Evolutionary conservation across 805 yeast genomes (phyloP).

Genomic region (Pichia deserticola): DNA sequence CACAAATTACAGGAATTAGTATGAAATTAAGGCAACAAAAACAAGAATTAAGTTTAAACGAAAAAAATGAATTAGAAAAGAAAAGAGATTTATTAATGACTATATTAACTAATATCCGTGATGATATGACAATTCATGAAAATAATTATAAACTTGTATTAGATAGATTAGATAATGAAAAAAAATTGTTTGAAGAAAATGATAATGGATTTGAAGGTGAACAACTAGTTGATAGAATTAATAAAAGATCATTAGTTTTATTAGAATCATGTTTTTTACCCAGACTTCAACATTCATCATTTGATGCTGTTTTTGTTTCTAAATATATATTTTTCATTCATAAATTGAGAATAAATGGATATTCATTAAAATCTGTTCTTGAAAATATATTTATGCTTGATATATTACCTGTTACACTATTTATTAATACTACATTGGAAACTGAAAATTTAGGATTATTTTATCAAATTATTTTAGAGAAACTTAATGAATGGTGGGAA

Average conservation of each 20-base stretch:
- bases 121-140: slow-evolving; percentile 40
- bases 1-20: slow-evolving; percentile 29
- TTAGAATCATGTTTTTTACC: slow-evolving; percentile 67
- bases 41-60: slow-evolving; percentile 19
- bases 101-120: slow-evolving; percentile 25
- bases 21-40: slow-evolving; percentile 29
- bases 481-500: slow-evolving; percentile 27
- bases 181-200: slow-evolving; percentile 33
- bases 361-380: slow-evolving; percentile 33
- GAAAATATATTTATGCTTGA: slow-evolving; percentile 39
- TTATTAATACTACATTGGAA: slow-evolving; percentile 66
- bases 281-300: slow-evolving; percentile 67
- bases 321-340: slow-evolving; percentile 52
- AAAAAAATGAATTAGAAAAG: slow-evolving; percentile 19
- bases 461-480: slow-evolving; percentile 47
- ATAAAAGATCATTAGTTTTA: slow-evolving; percentile 20
- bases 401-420: slow-evolving; percentile 47
- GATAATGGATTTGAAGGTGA: slow-evolving; percentile 16
- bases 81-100: slow-evolving; percentile 22
- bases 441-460: slow-evolving; percentile 80
- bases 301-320: slow-evolving; percentile 70
- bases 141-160: slow-evolving; percentile 29
- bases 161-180: slow-evolving; percentile 26
- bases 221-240: slow-evolving; percentile 31
- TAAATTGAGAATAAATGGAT: slow-evolving; percentile 28